phyloP scores from a whole-genome alignment of 2,329 filamentous ascomycete genomes.

The Trichoderma asperellum region DNA sequence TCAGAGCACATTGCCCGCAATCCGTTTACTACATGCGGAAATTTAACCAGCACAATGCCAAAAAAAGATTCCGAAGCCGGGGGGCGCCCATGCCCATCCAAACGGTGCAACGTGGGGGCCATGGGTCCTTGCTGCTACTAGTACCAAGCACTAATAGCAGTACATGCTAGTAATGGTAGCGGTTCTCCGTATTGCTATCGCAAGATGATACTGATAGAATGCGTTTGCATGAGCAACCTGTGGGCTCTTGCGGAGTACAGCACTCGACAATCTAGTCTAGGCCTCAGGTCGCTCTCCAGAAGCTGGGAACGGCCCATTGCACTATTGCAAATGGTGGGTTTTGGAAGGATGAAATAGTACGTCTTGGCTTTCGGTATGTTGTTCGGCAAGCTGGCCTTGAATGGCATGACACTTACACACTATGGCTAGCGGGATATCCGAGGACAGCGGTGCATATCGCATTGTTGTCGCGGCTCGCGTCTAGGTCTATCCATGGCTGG shows the following conservation, averaged over 20 bases:
- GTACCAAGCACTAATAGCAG: too few relatives aligned
- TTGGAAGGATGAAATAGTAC: background rate
- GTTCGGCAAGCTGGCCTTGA: background rate
- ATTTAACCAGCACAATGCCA: background rate
- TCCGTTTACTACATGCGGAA: slow-evolving; percentile 12
- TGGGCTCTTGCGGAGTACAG: slow-evolving; percentile 5
- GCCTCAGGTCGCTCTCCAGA: slow-evolving; percentile 9
- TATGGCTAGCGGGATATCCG: background rate
- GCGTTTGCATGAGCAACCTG: background rate
- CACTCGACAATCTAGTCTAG: slow-evolving; percentile 6
- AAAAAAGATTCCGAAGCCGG: slow-evolving; percentile 21
- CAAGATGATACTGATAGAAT: background rate
- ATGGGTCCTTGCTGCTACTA: slow-evolving; percentile 10
- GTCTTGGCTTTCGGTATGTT: background rate
- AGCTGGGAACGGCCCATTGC: background rate
- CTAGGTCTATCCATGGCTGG: background rate
- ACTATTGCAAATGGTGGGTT: background rate
- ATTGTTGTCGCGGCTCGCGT: background rate
- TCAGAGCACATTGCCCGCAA: background rate
- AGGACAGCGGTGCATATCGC: background rate
- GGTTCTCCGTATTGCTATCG: background rate
- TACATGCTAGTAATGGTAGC: too few relatives aligned
- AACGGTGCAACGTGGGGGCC: slow-evolving; percentile 22
- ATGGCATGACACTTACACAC: too few relatives aligned
- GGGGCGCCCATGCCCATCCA: slow-evolving; percentile 6